Percentiles rank a stretch among this genome's conserved stretches.
These are phyloP conservation scores for Trichoderma afroharzianum DNA, from an alignment of 2,329 filamentous ascomycete species.

Conservation along the genomic window DNA sequence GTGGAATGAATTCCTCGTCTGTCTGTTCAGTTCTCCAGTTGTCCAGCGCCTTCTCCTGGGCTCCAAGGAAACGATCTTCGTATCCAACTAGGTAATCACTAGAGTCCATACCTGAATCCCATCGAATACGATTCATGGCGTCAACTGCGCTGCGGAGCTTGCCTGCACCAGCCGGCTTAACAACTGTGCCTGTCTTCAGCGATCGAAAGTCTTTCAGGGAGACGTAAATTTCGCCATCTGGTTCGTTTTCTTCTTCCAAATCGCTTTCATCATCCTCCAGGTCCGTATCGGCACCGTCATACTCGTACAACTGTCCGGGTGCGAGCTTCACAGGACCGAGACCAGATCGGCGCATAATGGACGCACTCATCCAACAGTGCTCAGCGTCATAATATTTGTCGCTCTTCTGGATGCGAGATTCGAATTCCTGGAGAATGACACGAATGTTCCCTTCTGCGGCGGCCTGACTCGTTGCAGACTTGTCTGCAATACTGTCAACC, in stretches of 20 bases:
- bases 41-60: constrained; percentile 50
- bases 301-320: constrained; percentile 45
- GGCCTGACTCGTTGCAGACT: constrained; percentile 39
- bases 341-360: constrained; percentile 36
- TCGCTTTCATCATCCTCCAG: neutral
- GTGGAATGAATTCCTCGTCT: constrained; percentile 64
- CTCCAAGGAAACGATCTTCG: constrained; percentile 56
- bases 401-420: constrained; percentile 43
- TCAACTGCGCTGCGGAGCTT: constrained; percentile 57
- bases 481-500: constrained; percentile 24
- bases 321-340: constrained; percentile 45
- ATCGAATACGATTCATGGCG: constrained; percentile 57
- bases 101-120: constrained; percentile 53
- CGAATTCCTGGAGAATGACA: constrained; percentile 45
- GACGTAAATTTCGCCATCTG: constrained; percentile 31
- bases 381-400: constrained; percentile 47
- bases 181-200: neutral
- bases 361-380: constrained; percentile 47
- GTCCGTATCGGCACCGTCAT: constrained; percentile 25
- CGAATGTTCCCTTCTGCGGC: constrained; percentile 42
- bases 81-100: constrained; percentile 57
- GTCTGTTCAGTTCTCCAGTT: constrained; percentile 60
- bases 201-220: neutral
- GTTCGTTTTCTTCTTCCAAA: constrained; percentile 31
- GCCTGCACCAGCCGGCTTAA: constrained; percentile 33